phyloP scores from a whole-genome alignment of 495 filamentous ascomycete genomes.

The Aspergillus wentii region DNA sequence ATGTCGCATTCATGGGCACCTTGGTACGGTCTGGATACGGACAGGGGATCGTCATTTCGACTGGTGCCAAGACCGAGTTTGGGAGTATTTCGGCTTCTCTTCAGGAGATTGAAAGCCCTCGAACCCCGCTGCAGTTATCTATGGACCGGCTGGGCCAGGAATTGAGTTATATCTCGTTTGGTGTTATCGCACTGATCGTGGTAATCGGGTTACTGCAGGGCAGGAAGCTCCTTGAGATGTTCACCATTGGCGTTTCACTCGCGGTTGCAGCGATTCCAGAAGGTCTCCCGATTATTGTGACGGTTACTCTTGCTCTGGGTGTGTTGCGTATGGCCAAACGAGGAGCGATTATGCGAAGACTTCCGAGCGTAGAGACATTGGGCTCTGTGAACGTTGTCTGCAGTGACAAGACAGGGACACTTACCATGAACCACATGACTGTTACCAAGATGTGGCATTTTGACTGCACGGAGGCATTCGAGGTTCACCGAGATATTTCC shows the following conservation, averaged over 20 bases:
- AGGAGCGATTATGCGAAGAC: slow-evolving; percentile 87
- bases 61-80: slow-evolving; percentile 89
- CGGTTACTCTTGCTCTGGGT: slow-evolving; percentile 89
- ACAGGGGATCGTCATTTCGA: slow-evolving; percentile 91
- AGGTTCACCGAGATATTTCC: slow-evolving; percentile 67
- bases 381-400: slow-evolving; percentile 98
- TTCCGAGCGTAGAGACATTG: slow-evolving; percentile 96
- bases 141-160: slow-evolving; percentile 96
- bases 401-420: slow-evolving; percentile 94
- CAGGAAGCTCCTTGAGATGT: slow-evolving; percentile 86
- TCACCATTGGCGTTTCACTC: slow-evolving; percentile 94
- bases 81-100: slow-evolving; percentile 92
- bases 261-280: slow-evolving; percentile 97
- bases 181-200: slow-evolving; percentile 88
- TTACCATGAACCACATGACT: slow-evolving; percentile 98
- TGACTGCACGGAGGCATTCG: slow-evolving; percentile 62
- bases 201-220: slow-evolving; percentile 84
- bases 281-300: slow-evolving; percentile 96
- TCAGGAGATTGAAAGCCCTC: slow-evolving; percentile 87
- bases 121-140: slow-evolving; percentile 89
- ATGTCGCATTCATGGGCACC: slow-evolving; percentile 98
- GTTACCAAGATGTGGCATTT: slow-evolving; percentile 96
- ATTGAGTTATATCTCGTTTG: slow-evolving; percentile 92
- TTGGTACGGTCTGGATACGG: slow-evolving; percentile 94
- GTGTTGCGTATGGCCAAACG: slow-evolving; percentile 92